Evolutionary conservation across 2,329 filamentous ascomycete species (phyloP), one percentile per base, ranked within the genome.

Genomic region (Onygena corvina): DNA sequence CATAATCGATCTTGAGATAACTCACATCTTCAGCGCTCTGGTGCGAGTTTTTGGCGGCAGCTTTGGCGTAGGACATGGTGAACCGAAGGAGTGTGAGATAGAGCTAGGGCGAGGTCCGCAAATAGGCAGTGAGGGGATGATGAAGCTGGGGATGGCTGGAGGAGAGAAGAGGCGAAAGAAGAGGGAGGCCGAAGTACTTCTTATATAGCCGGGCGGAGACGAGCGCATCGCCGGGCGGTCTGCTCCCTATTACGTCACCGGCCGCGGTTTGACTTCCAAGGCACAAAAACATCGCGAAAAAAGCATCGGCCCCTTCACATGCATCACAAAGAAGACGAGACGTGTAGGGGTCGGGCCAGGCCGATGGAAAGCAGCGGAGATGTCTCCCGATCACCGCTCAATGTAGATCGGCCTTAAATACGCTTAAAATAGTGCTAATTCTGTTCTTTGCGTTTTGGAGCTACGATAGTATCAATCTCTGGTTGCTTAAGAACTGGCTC

Each of bases 11-110:
- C 36, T 20, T 18, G 38, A 27, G 25, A 27, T 33, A 50, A 61
- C 65, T 60, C 60, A 73, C 71, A 52, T 73, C 69, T 62, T 71
- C 64, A 6, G 69, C 64, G 44, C 66, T 61, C 58, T 74, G 71
- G 57, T 69, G 69, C 5, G 69, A 63, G 36, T 69, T 69, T 54
- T 66, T 68, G 40, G 70, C 67, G 48, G 70, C 70, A 59, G 67
- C 68, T 57, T 70, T 64, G 54, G 71, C 71, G 61, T 73, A 73
- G 53, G 69, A 72, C 71, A 73, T 73, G 31, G 16, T 50, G 21
- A 18, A 4, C 8, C 16, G 21, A 23, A 46, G 23, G 42, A 36
- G 33, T 36, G 14, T 14, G 33, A 36, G 12, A 18, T 31, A 31
- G 30, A 8, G 30, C 7, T 8, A 31, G 30, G 16, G 12, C 16